Evolutionary conservation across 2,329 filamentous ascomycete genomes (phyloP), one percentile per base, ranked within the genome.

Genomic region (Metarhizium rileyi): DNA sequence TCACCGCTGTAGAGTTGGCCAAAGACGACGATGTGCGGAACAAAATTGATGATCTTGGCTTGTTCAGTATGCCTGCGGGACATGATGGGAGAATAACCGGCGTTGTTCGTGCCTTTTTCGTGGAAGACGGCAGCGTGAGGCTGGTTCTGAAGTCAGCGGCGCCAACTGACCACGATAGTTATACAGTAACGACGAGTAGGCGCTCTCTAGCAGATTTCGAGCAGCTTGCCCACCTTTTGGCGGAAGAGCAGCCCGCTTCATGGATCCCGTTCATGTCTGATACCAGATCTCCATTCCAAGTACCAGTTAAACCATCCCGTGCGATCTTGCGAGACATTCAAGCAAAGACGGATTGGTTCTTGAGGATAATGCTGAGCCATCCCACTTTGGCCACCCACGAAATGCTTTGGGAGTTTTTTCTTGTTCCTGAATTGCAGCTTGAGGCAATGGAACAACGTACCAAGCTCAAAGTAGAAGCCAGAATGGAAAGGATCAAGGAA

Each of bases 1-100:
- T 98, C 58, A 96, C 91, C 7, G 93, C 93, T 7, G 90, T 97
- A 6, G 93, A 98, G 66, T 76, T 98, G 44, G 93, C 94, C 46
- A 98, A 98, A 64, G 94, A 98, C 60, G 93, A 98, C 63, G 93
- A 98, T 57, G 87, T 98, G 25, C 82, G 93, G 36, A 98, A 97
- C 68, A 84, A 88, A 58, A 96, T 98, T 55, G 93, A 98, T 62
- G 93, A 98, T 64, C 74, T 98, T 54, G 84, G 90, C 1, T 71
- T 98, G 9, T 85, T 98, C 55, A 86, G 87, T 20, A 82, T 83
- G 63, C 74, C 79, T 1, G 75, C 86, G 5, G 83, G 81, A 10
- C 74, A 78, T 14, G 89, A 95, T 57, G 85, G 85, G 4, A 81
- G 91, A 23, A 90, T 90, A 22, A 97, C 93, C 1, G 89, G 89